These are phyloP conservation scores for Leptodontidium sp. DNA, from an alignment of 2,329 filamentous ascomycete genomes.

Conservation along the genomic window DNA sequence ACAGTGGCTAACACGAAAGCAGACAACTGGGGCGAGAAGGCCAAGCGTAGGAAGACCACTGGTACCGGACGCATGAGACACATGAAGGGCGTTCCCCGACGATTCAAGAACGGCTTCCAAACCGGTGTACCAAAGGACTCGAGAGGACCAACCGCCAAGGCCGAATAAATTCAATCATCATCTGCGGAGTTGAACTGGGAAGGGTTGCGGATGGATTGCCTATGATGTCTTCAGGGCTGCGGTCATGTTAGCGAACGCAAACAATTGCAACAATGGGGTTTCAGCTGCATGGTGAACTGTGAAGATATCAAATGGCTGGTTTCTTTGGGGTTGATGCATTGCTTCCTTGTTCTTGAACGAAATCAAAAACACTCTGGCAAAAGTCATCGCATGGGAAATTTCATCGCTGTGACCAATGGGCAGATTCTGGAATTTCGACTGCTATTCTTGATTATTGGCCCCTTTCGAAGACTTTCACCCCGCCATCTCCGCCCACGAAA, in stretches of 20 bases:
- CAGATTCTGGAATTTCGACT: background rate
- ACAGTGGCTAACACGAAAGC: slow-evolving; percentile 71
- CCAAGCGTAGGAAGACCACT: slow-evolving; percentile 99
- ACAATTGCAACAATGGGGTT: slow-evolving; percentile 43
- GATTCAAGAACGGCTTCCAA: slow-evolving; percentile 99
- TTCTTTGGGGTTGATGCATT: slow-evolving; percentile 25
- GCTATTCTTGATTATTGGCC: slow-evolving; percentile 60
- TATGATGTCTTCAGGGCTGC: slow-evolving; percentile 43
- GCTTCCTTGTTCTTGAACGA: slow-evolving; percentile 20
- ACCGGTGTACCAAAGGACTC: slow-evolving; percentile 85
- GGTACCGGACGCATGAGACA: slow-evolving; percentile 96
- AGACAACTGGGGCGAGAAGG: slow-evolving; percentile 99
- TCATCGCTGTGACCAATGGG: slow-evolving; percentile 2
- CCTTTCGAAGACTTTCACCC: slow-evolving; percentile 84
- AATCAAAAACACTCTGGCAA: slow-evolving; percentile 24
- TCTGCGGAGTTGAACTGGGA: slow-evolving; percentile 48
- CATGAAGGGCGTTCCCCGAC: slow-evolving; percentile 90
- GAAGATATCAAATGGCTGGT: slow-evolving; percentile 27
- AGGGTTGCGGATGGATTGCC: slow-evolving; percentile 43
- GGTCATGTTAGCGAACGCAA: slow-evolving; percentile 47
- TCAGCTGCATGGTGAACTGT: slow-evolving; percentile 34
- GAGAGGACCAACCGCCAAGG: slow-evolving; percentile 63
- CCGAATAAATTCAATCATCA: slow-evolving; percentile 47
- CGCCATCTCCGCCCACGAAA: slow-evolving; percentile 79
- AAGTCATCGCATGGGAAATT: background rate